These are phyloP conservation scores for Neurospora discreta DNA, from an alignment of 495 filamentous ascomycete species.

Conservation along the genomic window DNA sequence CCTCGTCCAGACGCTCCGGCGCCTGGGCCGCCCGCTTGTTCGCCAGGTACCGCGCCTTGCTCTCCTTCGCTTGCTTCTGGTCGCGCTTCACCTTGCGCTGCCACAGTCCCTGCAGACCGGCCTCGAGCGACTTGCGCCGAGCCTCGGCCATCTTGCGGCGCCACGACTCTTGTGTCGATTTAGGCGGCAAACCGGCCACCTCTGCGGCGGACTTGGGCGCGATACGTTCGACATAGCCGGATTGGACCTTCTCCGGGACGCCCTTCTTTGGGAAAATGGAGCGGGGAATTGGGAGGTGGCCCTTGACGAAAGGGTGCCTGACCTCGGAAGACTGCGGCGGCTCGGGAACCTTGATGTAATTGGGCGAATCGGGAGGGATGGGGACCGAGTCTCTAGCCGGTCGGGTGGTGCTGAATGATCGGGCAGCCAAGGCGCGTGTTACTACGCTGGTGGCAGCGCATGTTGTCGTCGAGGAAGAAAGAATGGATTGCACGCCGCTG, in stretches of 20 bases:
- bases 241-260: constrained; percentile 19
- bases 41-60: constrained; percentile 3
- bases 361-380: constrained; percentile 35
- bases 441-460: constrained; percentile 39
- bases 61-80: not conserved
- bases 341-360: constrained; percentile 33
- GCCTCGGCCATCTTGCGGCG: constrained; percentile 24
- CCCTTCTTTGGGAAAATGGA: constrained; percentile 28
- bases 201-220: constrained; percentile 18
- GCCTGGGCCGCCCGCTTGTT: constrained; percentile 21
- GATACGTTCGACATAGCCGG: constrained; percentile 18
- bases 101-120: constrained; percentile 29
- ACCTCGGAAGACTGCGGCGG: constrained; percentile 31
- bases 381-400: not conserved
- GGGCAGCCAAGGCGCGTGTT: constrained; percentile 4
- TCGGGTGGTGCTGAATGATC: constrained; percentile 7
- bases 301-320: constrained; percentile 23
- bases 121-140: constrained; percentile 25
- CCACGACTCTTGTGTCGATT: constrained; percentile 20
- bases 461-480: constrained; percentile 45
- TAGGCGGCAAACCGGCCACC: constrained; percentile 12
- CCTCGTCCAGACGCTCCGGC: constrained; percentile 32
- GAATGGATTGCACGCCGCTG: constrained; percentile 13
- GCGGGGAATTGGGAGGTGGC: constrained; percentile 35
- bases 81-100: constrained; percentile 22